Evolutionary conservation across 2,329 filamentous ascomycete species (phyloP), one percentile per base, ranked within the genome.

Genomic region (Thielaviopsis populi): DNA sequence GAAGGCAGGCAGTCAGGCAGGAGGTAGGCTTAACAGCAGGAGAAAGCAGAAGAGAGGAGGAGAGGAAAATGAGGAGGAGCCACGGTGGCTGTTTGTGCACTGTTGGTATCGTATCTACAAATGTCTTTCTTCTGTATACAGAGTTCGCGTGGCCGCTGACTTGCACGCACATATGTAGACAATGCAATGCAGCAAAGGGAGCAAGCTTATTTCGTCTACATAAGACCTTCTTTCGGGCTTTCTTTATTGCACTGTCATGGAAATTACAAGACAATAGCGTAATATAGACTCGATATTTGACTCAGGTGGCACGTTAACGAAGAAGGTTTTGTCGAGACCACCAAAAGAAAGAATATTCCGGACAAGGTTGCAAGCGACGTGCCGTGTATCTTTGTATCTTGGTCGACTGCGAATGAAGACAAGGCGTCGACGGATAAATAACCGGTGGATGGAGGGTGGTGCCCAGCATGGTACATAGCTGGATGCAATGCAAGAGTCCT

Each of bases 251-350:
- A 15, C n/a, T n/a, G 53, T 37, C 24, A 56, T 15, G 53, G 30
- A 24, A 19, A 33, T 56, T 19, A 6, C 53, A 56, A 33, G 27
- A 56, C 53, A 56, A 33, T 56, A 19, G 53, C 15, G 19, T 27
- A 56, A 56, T 56, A 56, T 56, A 56, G 53, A 15, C 53, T 56
- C 30, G 30, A 56, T 56, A 56, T 56, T 56, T 56, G 30, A 37
- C 53, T 56, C 53, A 33, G 13, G 17, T 56, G 53, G 53, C 53
- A 33, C 30, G 53, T 33, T 19, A 15, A 33, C 27, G 30, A 33
- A 56, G 53, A n/a, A 33, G 13, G 53, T 37, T 56, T 56, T 37
- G 13, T 33, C 30, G 17, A n/a, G 7, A 37, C 53, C 27, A 37
- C 53, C 27, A 56, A 56, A 56, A 56, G 53, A 56, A 56, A 17